phyloP scores from a whole-genome alignment of 2,329 filamentous ascomycete species.

The Corinectria fuckeliana region DNA sequence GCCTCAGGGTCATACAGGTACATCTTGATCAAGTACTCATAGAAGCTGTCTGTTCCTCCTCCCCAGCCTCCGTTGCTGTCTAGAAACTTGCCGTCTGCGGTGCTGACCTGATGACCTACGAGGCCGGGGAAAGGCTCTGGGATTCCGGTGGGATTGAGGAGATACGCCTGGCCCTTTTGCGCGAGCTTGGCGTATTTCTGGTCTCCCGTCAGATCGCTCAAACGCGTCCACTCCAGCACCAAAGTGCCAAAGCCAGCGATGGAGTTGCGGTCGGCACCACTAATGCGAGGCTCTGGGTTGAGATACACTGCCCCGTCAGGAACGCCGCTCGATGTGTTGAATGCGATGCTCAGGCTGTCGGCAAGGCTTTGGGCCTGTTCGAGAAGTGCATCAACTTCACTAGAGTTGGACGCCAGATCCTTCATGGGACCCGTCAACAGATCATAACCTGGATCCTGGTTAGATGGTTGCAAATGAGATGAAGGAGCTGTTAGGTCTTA shows the following conservation, averaged over 20 bases:
- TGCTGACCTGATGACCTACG: constrained; percentile 70
- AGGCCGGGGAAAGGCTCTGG: constrained; percentile 80
- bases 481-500: background rate
- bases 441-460: constrained; percentile 62
- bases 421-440: constrained; percentile 72
- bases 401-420: constrained; percentile 49
- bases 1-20: constrained; percentile 75
- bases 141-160: constrained; percentile 62
- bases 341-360: constrained; percentile 77
- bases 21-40: constrained; percentile 93
- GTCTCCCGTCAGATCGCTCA: constrained; percentile 77
- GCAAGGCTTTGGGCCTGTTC: constrained; percentile 72
- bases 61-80: constrained; percentile 77
- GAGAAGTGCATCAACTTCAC: constrained; percentile 65
- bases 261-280: constrained; percentile 66
- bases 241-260: constrained; percentile 80
- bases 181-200: constrained; percentile 69
- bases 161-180: constrained; percentile 71
- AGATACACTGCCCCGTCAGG: constrained; percentile 74
- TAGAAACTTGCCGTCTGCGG: constrained; percentile 69
- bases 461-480: background rate
- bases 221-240: constrained; percentile 82
- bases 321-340: constrained; percentile 77
- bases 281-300: constrained; percentile 54
- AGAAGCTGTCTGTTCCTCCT: constrained; percentile 80